Base-by-base conservation (phyloP, 2,329 filamentous ascomycete genomes). In the Cucurbitaria berberidis region DNA sequence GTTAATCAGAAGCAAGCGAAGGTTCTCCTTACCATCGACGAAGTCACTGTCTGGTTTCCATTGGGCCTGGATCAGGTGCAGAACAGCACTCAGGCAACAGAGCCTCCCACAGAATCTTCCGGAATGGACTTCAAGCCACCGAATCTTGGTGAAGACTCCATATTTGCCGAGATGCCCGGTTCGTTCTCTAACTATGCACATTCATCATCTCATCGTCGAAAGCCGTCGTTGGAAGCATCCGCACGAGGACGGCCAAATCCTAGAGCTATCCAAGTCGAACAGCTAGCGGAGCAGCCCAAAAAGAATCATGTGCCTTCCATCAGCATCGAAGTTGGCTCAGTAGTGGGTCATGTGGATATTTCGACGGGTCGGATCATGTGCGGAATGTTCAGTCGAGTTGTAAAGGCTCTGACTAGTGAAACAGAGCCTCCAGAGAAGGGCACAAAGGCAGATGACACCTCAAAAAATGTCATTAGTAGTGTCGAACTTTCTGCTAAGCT, bases 171-270 rank as follows among this genome's bases (percentile, higher is more conserved):
- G 19, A 76, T 80, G 66, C 79, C 79, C 16, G 79, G 79, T 0
- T 74, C 78, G 0, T 81, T 81, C 58, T 81, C 79, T 0, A 72
- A 74, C 21, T 80, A 81, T 58, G 78, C 78, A 2, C 74, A 80
- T 36, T 69, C 75, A 24, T 75, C 73, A 6, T 69, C 73, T 9
- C 60, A 70, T 10, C 66, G 69, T 41, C 65, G 61, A 13, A 67
- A 64, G 46, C 48, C 49, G 39, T 65, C 67, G 1, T 35, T 63
- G 44, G 66, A 67, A 24, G 65, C 64, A 24, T 62, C 62, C 8
- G 43, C 58, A 21, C 64, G 64, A 29, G 62, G 40, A 30, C 64
- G 60, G 30, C 45, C 60, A 10, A 51, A 42, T 15, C 24, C 55
- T 7, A 67, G 55, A 24, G 18, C 50, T 6, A 5, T 18, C 11